phyloP scores from a whole-genome alignment of 495 filamentous ascomycete species.

The Diplogelasinospora grovesii region DNA sequence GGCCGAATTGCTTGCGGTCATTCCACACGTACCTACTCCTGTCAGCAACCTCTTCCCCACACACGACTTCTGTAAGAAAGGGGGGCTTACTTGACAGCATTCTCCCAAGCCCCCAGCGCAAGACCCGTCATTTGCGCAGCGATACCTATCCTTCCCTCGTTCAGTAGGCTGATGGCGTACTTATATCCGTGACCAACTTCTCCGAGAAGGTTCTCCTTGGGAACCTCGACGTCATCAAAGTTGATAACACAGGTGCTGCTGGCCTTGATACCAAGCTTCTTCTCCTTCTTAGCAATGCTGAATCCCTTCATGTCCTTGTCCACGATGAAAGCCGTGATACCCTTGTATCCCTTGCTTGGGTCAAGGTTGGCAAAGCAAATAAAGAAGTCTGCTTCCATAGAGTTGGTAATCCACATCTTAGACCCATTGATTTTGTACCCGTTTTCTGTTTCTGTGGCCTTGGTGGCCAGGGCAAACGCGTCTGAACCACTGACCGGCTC shows the following conservation, averaged over 20 bases:
- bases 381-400: constrained; percentile 88
- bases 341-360: constrained; percentile 82
- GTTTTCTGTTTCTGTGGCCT: constrained; percentile 64
- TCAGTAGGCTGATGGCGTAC: constrained; percentile 91
- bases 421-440: constrained; percentile 82
- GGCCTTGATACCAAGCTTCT: constrained; percentile 94
- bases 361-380: constrained; percentile 97
- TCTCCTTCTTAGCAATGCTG: constrained; percentile 97
- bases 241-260: constrained; percentile 95
- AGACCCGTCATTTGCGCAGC: constrained; percentile 98
- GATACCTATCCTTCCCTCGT: constrained; percentile 96
- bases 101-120: constrained; percentile 91
- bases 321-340: constrained; percentile 93
- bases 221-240: constrained; percentile 95
- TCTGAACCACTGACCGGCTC: constrained; percentile 92
- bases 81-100: constrained; percentile 83
- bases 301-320: constrained; percentile 88
- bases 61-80: too few species aligned
- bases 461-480: constrained; percentile 90
- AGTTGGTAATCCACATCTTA: constrained; percentile 99
- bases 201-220: constrained; percentile 77
- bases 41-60: too few species aligned
- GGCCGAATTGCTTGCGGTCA: constrained; percentile 94
- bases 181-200: constrained; percentile 92
- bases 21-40: constrained; percentile 91